Conservation (phyloP, 2,329 filamentous ascomycete species). For the Ophiostoma sp. region DNA sequence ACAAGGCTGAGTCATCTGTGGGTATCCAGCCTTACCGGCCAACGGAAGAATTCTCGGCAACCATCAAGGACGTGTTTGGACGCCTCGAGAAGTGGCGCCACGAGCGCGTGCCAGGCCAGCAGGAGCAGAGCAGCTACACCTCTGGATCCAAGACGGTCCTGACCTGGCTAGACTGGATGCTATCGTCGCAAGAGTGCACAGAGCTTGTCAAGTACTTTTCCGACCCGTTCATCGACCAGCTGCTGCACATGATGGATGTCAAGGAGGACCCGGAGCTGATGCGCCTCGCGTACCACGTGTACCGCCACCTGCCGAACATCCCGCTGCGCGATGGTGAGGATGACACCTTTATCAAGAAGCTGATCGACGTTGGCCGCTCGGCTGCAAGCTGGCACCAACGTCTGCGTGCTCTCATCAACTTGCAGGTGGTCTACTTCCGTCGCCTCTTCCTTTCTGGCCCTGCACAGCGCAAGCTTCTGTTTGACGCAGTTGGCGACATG, state of each 20-base stretch:
- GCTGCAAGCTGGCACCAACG: conserved; percentile 93
- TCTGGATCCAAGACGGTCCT: conserved; percentile 94
- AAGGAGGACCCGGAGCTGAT: conserved; percentile 97
- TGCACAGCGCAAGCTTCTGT: conserved; percentile 70
- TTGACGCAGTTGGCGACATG: conserved; percentile 94
- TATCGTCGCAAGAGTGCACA: conserved; percentile 88
- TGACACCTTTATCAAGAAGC: conserved; percentile 71
- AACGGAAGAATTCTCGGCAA: conserved; percentile 64
- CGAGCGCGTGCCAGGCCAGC: conserved; percentile 77
- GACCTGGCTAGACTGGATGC: conserved; percentile 85
- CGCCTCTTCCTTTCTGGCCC: conserved; percentile 80
- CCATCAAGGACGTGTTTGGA: conserved; percentile 68
- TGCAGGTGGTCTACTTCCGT: conserved; percentile 97
- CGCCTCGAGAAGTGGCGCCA: conserved; percentile 83
- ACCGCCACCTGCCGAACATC: conserved; percentile 91
- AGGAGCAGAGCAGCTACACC: conserved; percentile 90
- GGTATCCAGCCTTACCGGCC: conserved; percentile 80
- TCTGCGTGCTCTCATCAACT: conserved; percentile 89
- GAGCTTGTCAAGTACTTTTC: conserved; percentile 90
- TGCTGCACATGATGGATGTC: conserved; percentile 99
- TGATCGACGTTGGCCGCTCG: conserved; percentile 81
- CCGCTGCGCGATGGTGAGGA: conserved; percentile 85
- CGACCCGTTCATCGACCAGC: conserved; percentile 78
- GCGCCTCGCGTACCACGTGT: conserved; percentile 90
- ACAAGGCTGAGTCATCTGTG: conserved; percentile 74